These are phyloP conservation scores for Trametes gibbosa DNA, from an alignment of 768 basidiomycete species.

Conservation along the genomic window DNA sequence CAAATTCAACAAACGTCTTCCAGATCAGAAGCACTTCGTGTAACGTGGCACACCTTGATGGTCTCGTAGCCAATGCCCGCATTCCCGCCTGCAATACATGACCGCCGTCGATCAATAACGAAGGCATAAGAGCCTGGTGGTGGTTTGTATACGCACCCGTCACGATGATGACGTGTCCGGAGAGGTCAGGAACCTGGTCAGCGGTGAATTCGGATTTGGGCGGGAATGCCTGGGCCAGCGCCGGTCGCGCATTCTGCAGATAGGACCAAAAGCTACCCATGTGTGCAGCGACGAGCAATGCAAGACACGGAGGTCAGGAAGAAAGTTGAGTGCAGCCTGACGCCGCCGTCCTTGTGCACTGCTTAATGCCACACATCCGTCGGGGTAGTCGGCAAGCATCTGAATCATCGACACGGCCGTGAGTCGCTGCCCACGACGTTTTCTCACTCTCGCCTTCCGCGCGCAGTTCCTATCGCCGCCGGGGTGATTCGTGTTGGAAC, in stretches of 20 bases:
- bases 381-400: no score
- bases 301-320: no score
- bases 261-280: not conserved
- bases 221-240: conserved; percentile 45
- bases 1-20: not conserved
- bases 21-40: not conserved
- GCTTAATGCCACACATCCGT: no score
- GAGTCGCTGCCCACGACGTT: no score
- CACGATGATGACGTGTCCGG: conserved; percentile 35
- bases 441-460: no score
- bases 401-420: no score
- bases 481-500: no score
- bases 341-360: no score
- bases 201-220: conserved; percentile 24
- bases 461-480: no score
- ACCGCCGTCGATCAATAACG: not conserved
- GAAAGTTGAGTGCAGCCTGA: no score
- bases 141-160: conserved; percentile 27
- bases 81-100: conserved; percentile 28
- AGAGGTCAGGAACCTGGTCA: conserved; percentile 48
- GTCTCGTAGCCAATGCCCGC: conserved; percentile 59
- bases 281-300: not conserved
- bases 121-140: not conserved
- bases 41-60: conserved; percentile 27
- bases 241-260: conserved; percentile 38